Conservation (phyloP, 2,329 filamentous ascomycete genomes). For the Clonostachys byssicola region DNA sequence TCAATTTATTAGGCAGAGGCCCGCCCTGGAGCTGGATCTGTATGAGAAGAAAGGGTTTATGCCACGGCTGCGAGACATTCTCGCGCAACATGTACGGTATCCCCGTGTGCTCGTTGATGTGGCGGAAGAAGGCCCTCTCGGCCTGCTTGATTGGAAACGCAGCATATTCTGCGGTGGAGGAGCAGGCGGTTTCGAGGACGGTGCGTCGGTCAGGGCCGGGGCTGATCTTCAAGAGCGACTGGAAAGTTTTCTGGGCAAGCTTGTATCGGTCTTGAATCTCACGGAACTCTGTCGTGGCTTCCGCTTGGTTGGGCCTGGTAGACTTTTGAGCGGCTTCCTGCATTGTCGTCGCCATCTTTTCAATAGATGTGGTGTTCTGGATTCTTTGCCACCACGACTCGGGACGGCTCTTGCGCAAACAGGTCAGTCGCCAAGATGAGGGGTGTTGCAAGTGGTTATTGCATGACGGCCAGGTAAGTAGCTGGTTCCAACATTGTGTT, state of each 20-base stretch:
- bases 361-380: too few species aligned
- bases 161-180: constrained; percentile 26
- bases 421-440: too few species aligned
- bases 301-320: too few species aligned
- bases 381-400: too few species aligned
- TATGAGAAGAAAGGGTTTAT: constrained; percentile 74
- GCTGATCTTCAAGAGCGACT: constrained; percentile 16
- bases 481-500: too few species aligned
- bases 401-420: too few species aligned
- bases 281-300: constrained; percentile 3
- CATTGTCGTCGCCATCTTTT: too few species aligned
- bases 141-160: constrained; percentile 25
- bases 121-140: constrained; percentile 27
- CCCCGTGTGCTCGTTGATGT: constrained; percentile 28
- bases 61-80: constrained; percentile 53
- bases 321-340: too few species aligned
- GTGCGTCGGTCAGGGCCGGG: constrained; percentile 17
- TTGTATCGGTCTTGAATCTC: constrained; percentile 26
- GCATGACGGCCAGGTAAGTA: too few species aligned
- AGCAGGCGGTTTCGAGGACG: constrained; percentile 30
- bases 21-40: constrained; percentile 65
- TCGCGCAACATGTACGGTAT: constrained; percentile 30
- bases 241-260: constrained; percentile 22
- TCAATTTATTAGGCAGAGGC: constrained; percentile 51
- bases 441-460: too few species aligned